Evolutionary conservation across 495 filamentous ascomycete species (phyloP), one percentile per base, ranked within the genome.

Genomic region (Xylaria acuta): DNA sequence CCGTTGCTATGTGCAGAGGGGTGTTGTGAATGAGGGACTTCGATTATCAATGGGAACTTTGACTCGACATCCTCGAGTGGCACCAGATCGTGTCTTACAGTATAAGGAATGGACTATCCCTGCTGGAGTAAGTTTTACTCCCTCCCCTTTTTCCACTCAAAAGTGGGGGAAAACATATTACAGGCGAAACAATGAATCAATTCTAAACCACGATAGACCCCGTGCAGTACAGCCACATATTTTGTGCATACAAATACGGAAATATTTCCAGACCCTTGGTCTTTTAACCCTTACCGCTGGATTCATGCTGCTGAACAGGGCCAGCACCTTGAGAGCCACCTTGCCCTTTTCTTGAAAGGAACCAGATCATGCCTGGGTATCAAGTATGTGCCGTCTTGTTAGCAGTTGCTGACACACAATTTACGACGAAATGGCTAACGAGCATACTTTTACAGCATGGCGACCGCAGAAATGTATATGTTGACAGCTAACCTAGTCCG

Each of bases 211-310:
- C 3, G 36, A 3, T 38, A 38, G 36, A 38, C 36, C 36, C 36
- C 20, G 45, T 59, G 67, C 67, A 69, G 58, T 60, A 38, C 8
- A 8, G 36, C 53, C 6, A 30, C n/a, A n/a, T 69, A 70, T 38
- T 20, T 70, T 22, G 4, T 14, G 2, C 68, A 70, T 34, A 70
- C 22, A 22, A 64, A 63, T 25, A 25, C 38, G 2, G 14, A 62
- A 1, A 1, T 70, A 25, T 70, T 70, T 38, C 68, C 68, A 8
- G 56, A 70, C 11, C 68, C 68, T 0, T 45, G 32, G 1, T 25
- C 22, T n/a, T 70, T 70, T 22, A 53, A 70, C 30, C 68, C 68
- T 1, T 56, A 70, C 9, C 54, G 56, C 5, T 70, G 68, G 68
- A 43, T 70, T 22, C 36, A 53, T 20, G 40, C 45, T 38, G 36